Conservation (phyloP, 768 basidiomycete species). For the Thelephora aurantiotincta region DNA sequence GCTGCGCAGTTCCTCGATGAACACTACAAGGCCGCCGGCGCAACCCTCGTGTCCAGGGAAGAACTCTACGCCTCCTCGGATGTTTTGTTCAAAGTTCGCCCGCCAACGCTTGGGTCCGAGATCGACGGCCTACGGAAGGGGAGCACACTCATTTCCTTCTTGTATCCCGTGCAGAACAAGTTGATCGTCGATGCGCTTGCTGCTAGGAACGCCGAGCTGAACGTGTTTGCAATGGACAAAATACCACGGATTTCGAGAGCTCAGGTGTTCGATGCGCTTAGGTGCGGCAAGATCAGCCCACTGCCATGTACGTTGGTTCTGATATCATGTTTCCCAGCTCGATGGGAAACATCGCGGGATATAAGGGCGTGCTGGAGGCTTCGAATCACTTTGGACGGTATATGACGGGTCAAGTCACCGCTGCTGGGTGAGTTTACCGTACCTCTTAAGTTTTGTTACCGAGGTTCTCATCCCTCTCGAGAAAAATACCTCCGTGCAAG, state of each 20-base stretch:
- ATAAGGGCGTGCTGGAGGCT: conserved; percentile 84
- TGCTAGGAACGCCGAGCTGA: conserved; percentile 35
- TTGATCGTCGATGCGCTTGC: conserved; percentile 54
- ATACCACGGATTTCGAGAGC: conserved; percentile 86
- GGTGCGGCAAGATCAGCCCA: conserved; percentile 25
- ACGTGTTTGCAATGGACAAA: conserved; percentile 82
- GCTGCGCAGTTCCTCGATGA: conserved; percentile 72
- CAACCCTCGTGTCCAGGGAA: conserved; percentile 57
- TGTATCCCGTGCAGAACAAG: conserved; percentile 78
- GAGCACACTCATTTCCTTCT: conserved; percentile 69
- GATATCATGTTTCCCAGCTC: conserved; percentile 31
- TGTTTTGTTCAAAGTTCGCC: conserved; percentile 77
- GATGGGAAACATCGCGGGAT: conserved; percentile 92
- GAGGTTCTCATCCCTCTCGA: background rate
- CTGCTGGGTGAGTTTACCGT: conserved; percentile 53
- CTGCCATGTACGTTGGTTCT: background rate
- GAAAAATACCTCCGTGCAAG: conserved; percentile 73
- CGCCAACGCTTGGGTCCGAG: conserved; percentile 55
- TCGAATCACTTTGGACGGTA: conserved; percentile 84
- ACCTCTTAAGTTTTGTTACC: background rate
- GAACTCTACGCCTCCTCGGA: conserved; percentile 58
- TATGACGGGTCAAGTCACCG: conserved; percentile 83
- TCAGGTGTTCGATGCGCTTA: conserved; percentile 81
- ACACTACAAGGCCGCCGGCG: conserved; percentile 68
- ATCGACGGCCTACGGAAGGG: conserved; percentile 49